A percentile compares a stretch with the other conserved stretches of the same genome.
Evolutionary conservation across 1,284 basidiomycete genomes (phyloP).

Genomic region (Ceratobasidium sp.): DNA sequence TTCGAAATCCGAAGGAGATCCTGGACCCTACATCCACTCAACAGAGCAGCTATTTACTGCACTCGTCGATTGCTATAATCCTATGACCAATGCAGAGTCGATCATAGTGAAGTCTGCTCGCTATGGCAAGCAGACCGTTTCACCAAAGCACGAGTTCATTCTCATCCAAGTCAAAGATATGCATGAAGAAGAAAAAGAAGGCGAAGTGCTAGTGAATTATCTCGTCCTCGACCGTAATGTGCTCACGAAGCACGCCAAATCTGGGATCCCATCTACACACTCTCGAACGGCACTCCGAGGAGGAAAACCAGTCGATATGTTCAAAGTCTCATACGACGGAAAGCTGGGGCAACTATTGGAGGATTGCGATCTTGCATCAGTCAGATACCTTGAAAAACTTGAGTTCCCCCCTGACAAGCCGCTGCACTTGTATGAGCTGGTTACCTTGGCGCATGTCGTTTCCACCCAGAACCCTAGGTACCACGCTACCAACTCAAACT

Average conservation of each 20-base stretch:
- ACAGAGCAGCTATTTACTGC: background rate
- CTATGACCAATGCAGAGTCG: background rate
- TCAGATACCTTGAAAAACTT: background rate
- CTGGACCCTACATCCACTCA: no score
- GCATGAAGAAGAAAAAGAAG: no score
- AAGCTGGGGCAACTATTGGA: background rate
- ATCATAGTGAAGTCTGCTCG: conserved; percentile 3
- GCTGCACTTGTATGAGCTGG: conserved; percentile 6
- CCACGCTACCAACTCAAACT: background rate
- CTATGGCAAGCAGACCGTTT: background rate
- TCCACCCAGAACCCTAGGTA: background rate
- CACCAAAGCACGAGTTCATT: background rate
- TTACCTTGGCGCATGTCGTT: background rate
- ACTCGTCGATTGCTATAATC: background rate
- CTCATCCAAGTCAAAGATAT: background rate
- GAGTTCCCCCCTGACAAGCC: background rate
- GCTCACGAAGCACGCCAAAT: background rate
- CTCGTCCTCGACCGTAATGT: background rate
- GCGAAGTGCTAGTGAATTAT: background rate
- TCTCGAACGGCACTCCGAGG: no score
- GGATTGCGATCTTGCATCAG: background rate
- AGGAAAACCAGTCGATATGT: background rate
- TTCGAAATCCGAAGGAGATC: no score
- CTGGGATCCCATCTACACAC: no score
- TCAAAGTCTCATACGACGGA: conserved; percentile 10